Evolutionary conservation across 306 rosid species (phyloP), one percentile per base, ranked within the genome.

Genomic region (Vigna trinervia): DNA sequence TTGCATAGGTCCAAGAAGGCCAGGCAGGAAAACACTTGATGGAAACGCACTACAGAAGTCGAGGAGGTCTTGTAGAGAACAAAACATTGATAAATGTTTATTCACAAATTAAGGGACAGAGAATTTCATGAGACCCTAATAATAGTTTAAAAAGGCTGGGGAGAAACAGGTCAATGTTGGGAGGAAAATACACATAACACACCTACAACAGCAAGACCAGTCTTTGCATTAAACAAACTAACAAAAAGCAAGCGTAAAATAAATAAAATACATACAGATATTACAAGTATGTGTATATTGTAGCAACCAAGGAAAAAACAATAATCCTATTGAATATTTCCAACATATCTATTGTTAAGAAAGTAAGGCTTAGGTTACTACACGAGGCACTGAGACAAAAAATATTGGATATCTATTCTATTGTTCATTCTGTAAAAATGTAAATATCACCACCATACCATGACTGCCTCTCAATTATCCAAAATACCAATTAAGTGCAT

Each of bases 21-120:
- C 36, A 73, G 34, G 69, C 19, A 70, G 19, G 43, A 78, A 56
- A 36, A 8, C 2, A 12, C 36, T 12, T n/a, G 70, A 43, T 26
- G 14, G 36, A 84, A 73, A 78, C 14, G 67, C 28, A n/a, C 23
- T 36, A 47, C 72, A 81, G 26, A 69, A 36, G 22, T 48, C 15
- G 53, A 76, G 47, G 11, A 56, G 32, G 15, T 12, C 53, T 74
- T 51, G 32, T 28, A 50, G 45, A 34, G 8, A 28, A 59, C 32
- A 48, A 68, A 73, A 61, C 77, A 73, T 46, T 19, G 28, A 65
- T 17, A 69, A 67, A 75, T 30, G 56, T 22, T 48, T 61, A 19
- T 30, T 12, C 8, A 6, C 20, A n/a, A 13, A 39, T 6, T 67
- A 38, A n/a, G 53, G 20, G 46, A 46, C 41, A 45, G 71, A 32